Conservation (phyloP, 306 rosid genomes). For the Gillenia trifoliata region DNA sequence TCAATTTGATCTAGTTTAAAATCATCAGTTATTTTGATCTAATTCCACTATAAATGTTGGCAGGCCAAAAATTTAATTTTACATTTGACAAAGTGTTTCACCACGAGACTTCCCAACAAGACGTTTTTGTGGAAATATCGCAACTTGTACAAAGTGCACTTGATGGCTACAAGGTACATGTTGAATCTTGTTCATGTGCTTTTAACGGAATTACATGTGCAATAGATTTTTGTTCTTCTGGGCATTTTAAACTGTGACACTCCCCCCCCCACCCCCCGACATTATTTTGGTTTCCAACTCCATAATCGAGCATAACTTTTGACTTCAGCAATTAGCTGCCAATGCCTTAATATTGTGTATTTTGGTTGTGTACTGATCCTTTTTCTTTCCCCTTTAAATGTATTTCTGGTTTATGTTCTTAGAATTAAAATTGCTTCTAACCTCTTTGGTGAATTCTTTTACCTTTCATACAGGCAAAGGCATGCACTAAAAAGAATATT, state of each 20-base stretch:
- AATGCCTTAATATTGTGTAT: background rate
- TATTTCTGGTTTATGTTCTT: background rate
- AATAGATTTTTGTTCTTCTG: background rate
- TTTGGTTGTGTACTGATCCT: background rate
- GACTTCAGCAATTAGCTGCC: background rate
- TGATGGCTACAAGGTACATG: conserved; percentile 88
- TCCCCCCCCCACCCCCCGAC: background rate
- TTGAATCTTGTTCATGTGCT: background rate
- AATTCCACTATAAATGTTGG: conserved; percentile 11
- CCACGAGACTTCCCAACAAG: conserved; percentile 78
- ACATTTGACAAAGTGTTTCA: conserved; percentile 90
- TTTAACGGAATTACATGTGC: background rate
- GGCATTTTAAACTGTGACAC: background rate
- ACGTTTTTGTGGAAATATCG: conserved; percentile 83
- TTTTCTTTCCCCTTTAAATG: background rate
- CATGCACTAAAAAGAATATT: conserved; percentile 4
- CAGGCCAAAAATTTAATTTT: conserved; percentile 81
- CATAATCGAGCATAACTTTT: background rate
- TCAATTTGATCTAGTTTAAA: background rate
- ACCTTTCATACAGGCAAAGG: background rate
- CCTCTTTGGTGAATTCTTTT: background rate
- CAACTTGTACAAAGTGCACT: conserved; percentile 97
- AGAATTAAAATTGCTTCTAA: background rate
- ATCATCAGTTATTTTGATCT: background rate
- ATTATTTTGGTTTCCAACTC: background rate